A percentile compares a stretch with the other conserved stretches of the same genome.
Conservation (phyloP, 2,329 filamentous ascomycete species). For the Microdochium bolleyi region DNA sequence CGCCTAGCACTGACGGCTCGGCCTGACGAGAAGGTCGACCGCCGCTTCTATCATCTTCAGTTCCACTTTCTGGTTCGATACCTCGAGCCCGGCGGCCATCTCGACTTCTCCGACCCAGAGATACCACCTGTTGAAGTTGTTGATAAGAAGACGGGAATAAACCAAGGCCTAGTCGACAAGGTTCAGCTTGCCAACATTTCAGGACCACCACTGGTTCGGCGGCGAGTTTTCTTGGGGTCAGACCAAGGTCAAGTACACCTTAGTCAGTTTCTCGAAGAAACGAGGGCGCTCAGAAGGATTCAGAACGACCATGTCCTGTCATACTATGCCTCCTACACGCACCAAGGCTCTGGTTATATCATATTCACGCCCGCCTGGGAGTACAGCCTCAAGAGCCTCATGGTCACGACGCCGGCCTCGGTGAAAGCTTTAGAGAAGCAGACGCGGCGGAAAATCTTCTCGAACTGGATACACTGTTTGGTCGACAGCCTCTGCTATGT, state of each 20-base stretch:
- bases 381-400: constrained; percentile 57
- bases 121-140: constrained; percentile 61
- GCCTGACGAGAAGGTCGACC: constrained; percentile 56
- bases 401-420: constrained; percentile 53
- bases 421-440: constrained; percentile 56
- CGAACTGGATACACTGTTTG: constrained; percentile 72
- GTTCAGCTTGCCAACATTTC: constrained; percentile 57
- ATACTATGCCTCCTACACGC: constrained; percentile 63
- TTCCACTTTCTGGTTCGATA: constrained; percentile 63
- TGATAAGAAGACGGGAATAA: constrained; percentile 44
- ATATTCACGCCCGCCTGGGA: constrained; percentile 61
- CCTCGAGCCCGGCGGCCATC: constrained; percentile 51
- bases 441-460: constrained; percentile 48
- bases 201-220: constrained; percentile 47
- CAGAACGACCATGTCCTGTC: constrained; percentile 64
- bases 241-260: constrained; percentile 33
- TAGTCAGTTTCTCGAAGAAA: constrained; percentile 52
- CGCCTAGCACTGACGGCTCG: constrained; percentile 51
- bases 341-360: constrained; percentile 55
- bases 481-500: constrained; percentile 60
- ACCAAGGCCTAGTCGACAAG: constrained; percentile 35
- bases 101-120: constrained; percentile 58
- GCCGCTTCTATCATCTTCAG: constrained; percentile 62
- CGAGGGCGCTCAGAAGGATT: constrained; percentile 49
- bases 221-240: constrained; percentile 45